Conservation (phyloP, 192 early-diverging fungal species). For the Oehlia diaphana region DNA sequence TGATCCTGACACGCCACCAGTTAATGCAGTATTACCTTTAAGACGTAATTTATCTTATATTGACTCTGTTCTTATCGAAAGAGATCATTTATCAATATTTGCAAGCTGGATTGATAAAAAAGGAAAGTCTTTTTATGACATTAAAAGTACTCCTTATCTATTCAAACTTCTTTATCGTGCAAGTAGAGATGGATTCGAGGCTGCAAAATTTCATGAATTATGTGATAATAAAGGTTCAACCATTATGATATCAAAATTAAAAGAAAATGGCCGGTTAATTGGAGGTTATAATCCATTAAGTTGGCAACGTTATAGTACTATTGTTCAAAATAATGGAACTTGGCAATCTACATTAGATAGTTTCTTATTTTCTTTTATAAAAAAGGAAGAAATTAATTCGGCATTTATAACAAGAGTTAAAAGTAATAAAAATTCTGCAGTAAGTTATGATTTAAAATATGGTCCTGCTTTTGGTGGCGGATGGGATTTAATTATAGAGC, state of each 20-base stretch:
- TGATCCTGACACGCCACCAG: not conserved
- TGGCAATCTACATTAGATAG: not conserved
- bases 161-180: not conserved
- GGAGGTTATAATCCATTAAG: not conserved
- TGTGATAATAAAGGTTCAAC: not conserved
- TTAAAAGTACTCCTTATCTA: not conserved
- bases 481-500: no score
- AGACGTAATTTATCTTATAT: not conserved
- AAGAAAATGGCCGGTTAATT: not conserved
- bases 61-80: not conserved
- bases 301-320: not conserved
- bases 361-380: not conserved
- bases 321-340: not conserved
- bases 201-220: not conserved
- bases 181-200: not conserved
- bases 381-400: not conserved
- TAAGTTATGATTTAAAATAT: not conserved
- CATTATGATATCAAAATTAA: not conserved
- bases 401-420: not conserved
- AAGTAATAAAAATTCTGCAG: not conserved
- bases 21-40: not conserved
- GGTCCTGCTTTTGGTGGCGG: not conserved
- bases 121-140: not conserved
- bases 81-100: not conserved
- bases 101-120: constrained; percentile 5